Conservation (phyloP, 1,139 yeast genomes). For the Pichia sp. region DNA sequence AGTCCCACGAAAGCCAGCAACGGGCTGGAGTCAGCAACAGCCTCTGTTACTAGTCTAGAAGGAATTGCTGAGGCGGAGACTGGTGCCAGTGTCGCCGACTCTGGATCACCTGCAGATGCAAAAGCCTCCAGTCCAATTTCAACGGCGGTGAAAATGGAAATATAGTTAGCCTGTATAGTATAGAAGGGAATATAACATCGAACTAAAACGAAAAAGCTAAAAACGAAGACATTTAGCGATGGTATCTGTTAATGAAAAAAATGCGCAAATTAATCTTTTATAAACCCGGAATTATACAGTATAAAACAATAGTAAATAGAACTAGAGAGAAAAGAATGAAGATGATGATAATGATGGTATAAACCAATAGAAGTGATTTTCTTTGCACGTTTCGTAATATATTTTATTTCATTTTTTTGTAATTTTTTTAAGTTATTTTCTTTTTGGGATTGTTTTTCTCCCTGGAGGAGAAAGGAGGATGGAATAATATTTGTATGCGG, state of each 20-base stretch:
- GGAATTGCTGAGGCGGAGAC: background rate
- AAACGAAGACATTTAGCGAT: background rate
- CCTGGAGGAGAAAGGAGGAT: background rate
- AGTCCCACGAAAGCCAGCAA: background rate
- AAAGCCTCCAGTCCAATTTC: background rate
- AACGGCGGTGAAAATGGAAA: background rate
- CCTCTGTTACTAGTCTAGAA: background rate
- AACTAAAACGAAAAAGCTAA: no score
- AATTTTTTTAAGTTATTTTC: background rate
- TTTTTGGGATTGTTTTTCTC: background rate
- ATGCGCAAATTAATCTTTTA: conserved; percentile 6
- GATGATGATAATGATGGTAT: background rate
- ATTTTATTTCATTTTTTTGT: conserved; percentile 1
- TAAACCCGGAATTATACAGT: conserved; percentile 11
- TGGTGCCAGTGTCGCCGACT: background rate
- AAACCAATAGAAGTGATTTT: background rate
- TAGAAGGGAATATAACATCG: no score
- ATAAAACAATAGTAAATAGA: conserved; percentile 3
- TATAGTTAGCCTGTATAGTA: background rate
- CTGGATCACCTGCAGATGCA: background rate
- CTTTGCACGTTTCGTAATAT: background rate
- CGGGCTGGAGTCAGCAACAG: background rate
- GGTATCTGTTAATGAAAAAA: background rate
- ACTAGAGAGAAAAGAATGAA: conserved; percentile 1
- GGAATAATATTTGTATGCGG: background rate